Evolutionary conservation across 306 rosid species (phyloP).

Genomic region (Abrus pulchellus): DNA sequence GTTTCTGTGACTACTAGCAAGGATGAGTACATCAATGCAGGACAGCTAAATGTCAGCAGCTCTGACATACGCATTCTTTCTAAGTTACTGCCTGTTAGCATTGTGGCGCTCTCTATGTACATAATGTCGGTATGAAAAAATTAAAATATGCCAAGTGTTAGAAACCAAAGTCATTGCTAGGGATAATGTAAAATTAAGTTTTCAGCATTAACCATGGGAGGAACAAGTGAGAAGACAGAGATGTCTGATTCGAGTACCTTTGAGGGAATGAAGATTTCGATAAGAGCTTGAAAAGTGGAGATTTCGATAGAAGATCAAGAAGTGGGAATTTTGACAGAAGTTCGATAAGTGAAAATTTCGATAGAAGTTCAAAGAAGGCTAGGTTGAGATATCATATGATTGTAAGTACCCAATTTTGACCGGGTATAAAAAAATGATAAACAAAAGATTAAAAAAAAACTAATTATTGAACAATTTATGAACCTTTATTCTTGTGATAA

Average conservation of each 20-base stretch:
- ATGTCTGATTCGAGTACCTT: not conserved
- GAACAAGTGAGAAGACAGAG: not conserved
- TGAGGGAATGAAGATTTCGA: not conserved
- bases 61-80: constrained; percentile 56
- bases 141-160: not conserved
- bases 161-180: not conserved
- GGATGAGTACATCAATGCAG: constrained; percentile 77
- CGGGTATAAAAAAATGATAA: not conserved
- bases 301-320: not conserved
- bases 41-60: constrained; percentile 62
- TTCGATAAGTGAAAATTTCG: not conserved
- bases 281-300: not conserved
- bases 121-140: not conserved
- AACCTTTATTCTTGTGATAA: not conserved
- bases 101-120: constrained; percentile 59
- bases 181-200: not conserved
- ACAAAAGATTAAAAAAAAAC: not conserved
- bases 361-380: constrained; percentile 13
- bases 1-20: constrained; percentile 82
- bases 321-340: not conserved
- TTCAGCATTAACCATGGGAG: constrained; percentile 4
- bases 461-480: not conserved
- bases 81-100: constrained; percentile 60
- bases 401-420: constrained; percentile 13
- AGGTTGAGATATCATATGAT: not conserved